phyloP scores from a whole-genome alignment of 345 rosid genomes.

The Heritiera littoralis region DNA sequence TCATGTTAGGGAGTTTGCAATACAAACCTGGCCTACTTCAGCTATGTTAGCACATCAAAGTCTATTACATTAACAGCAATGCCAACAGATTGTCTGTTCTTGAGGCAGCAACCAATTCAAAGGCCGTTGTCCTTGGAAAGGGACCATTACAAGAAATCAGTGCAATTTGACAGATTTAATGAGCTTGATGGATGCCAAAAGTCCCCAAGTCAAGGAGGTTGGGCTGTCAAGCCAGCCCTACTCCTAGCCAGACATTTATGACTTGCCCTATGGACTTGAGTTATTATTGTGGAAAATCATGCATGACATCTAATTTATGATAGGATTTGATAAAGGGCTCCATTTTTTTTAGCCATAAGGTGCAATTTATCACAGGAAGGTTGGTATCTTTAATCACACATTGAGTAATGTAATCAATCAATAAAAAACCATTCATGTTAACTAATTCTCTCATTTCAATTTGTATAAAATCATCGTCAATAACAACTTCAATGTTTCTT shows the following conservation, averaged over 20 bases:
- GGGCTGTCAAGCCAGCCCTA: neutral
- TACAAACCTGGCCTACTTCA: neutral
- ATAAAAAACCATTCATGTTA: too few relatives aligned
- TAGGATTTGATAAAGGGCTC: too few relatives aligned
- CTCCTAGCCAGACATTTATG: neutral
- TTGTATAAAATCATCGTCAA: too few relatives aligned
- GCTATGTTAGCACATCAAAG: neutral
- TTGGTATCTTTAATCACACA: too few relatives aligned
- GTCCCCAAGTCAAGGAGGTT: constrained; percentile 9
- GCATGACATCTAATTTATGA: too few relatives aligned
- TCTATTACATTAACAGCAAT: neutral
- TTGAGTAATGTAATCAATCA: too few relatives aligned
- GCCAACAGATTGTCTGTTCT: neutral
- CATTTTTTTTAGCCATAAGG: too few relatives aligned
- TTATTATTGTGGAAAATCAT: neutral
- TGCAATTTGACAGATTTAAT: constrained; percentile 4
- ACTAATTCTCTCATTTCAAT: too few relatives aligned
- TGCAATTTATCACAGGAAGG: too few relatives aligned
- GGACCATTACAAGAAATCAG: neutral
- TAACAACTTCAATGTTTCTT: too few relatives aligned
- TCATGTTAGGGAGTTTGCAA: neutral
- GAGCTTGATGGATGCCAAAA: neutral
- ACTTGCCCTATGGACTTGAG: neutral
- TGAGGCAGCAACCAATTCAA: neutral
- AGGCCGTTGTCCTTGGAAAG: neutral